A percentile compares a stretch with the other conserved stretches of the same genome.
phyloP scores from a whole-genome alignment of 2,329 filamentous ascomycete genomes.

The Colletotrichum aenigma region DNA sequence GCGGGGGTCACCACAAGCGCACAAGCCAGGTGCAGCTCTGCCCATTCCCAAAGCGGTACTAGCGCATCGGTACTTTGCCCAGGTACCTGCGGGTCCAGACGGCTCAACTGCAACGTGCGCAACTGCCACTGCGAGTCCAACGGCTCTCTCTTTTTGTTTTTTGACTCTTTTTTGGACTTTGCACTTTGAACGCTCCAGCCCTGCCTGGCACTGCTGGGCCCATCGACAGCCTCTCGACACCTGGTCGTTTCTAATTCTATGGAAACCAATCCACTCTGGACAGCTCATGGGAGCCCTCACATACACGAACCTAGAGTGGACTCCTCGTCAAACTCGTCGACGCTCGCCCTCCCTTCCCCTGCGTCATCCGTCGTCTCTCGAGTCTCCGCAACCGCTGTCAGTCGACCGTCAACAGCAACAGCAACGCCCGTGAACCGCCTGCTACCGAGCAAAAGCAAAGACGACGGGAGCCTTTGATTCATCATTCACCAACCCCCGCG shows the following conservation, averaged over 20 bases:
- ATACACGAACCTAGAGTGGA: background rate
- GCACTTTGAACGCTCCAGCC: background rate
- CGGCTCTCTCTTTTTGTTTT: background rate
- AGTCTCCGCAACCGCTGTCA: background rate
- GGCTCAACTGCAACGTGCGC: slow-evolving; percentile 2
- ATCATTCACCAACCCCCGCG: background rate
- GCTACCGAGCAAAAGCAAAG: background rate
- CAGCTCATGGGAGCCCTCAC: slow-evolving; percentile 14
- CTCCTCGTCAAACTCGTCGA: background rate
- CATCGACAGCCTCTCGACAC: background rate
- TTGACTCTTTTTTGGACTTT: background rate
- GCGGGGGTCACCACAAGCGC: background rate
- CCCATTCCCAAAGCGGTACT: background rate
- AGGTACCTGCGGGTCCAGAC: background rate
- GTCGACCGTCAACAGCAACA: background rate
- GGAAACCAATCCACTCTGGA: background rate
- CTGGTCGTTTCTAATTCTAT: background rate
- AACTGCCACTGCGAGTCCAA: background rate
- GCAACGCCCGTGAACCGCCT: background rate
- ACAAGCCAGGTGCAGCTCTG: background rate
- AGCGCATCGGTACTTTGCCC: background rate
- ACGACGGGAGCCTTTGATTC: background rate
- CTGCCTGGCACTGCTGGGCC: background rate
- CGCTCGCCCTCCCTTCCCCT: background rate
- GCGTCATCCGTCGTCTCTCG: background rate